phyloP scores from a whole-genome alignment of 257 asterid genomes.

The Przewalskia tangutica region DNA sequence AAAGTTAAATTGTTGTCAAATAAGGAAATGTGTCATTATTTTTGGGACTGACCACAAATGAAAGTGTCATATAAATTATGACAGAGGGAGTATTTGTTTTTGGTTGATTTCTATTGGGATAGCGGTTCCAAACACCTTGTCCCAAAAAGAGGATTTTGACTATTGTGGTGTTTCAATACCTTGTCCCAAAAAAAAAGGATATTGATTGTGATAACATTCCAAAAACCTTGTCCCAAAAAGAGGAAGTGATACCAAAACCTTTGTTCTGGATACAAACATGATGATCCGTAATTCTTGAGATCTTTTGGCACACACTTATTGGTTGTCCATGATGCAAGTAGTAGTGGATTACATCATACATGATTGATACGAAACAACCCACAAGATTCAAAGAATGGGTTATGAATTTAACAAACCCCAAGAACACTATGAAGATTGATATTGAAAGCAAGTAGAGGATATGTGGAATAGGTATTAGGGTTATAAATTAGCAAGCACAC shows the following conservation, averaged over 20 bases:
- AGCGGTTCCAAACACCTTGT: background rate
- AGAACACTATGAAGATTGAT: background rate
- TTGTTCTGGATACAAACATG: slow-evolving; percentile 53
- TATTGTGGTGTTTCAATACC: background rate
- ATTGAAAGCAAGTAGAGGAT: no score
- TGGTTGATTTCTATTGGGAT: slow-evolving; percentile 6
- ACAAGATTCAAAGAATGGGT: background rate
- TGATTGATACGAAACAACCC: background rate
- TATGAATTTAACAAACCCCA: background rate
- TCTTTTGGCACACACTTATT: slow-evolving; percentile 26
- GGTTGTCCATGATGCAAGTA: slow-evolving; percentile 71
- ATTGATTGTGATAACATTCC: slow-evolving; percentile 44
- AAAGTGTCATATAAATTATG: no score
- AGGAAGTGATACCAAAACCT: slow-evolving; percentile 77
- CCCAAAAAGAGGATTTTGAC: background rate
- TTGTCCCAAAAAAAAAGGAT: no score
- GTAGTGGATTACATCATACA: slow-evolving; percentile 75
- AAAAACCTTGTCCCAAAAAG: slow-evolving; percentile 61
- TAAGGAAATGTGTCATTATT: no score
- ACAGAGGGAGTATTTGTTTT: slow-evolving; percentile 13
- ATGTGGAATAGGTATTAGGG: background rate
- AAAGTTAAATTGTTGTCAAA: no score
- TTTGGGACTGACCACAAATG: no score
- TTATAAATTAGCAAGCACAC: background rate
- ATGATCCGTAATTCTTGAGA: slow-evolving; percentile 69